Evolutionary conservation across 163 green algal genomes (phyloP), one percentile per base, ranked within the genome.

Genomic region (Coccomyxa subellipsoidea): DNA sequence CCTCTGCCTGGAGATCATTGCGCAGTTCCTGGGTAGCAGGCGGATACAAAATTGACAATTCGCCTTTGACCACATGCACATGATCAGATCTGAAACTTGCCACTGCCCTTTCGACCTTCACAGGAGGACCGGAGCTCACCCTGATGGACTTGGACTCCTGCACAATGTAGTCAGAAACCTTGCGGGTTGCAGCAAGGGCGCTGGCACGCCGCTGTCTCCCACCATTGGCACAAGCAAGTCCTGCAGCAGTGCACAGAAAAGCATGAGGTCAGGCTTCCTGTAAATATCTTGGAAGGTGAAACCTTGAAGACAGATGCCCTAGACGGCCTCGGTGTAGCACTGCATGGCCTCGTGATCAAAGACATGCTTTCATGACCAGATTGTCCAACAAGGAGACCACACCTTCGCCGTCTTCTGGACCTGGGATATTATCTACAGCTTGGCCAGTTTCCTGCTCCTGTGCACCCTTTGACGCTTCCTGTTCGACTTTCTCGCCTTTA

Each of bases 181-280:
- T 54, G 4, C 71, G 25, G n/a, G 8, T 23, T 29, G 82, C 82
- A 15, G 47, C 32, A 18, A 81, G n/a, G 3, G 82, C 82, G 35
- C 77, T 80, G 27, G 82, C 82, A 21, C 77, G 69, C 32, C 39
- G 35, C 38, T 70, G 32, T 38, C 82, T 69, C 25, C 69, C 75
- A 7, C 47, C 47, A 59, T 59, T 59, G 1, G 47, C 47, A 59
- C 47, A 59, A 59, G 4, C 15, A 59, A 27, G 47, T 12, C 47
- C 47, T 59, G 5, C 47, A 7, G 47, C 47, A 7, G 47, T 59
- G 47, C 47, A 59, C 4, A 5, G 23, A 59, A 18, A 1, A 7
- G 23, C 15, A 27, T 27, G 23, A 8, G 47, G 21, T 27, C 47
- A 59, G 5, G 47, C 47, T 59, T 12, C 15, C 47, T 59, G 15